These are phyloP conservation scores for Aspergillus costaricaensis DNA, from an alignment of 2,329 filamentous ascomycete genomes.

Conservation along the genomic window DNA sequence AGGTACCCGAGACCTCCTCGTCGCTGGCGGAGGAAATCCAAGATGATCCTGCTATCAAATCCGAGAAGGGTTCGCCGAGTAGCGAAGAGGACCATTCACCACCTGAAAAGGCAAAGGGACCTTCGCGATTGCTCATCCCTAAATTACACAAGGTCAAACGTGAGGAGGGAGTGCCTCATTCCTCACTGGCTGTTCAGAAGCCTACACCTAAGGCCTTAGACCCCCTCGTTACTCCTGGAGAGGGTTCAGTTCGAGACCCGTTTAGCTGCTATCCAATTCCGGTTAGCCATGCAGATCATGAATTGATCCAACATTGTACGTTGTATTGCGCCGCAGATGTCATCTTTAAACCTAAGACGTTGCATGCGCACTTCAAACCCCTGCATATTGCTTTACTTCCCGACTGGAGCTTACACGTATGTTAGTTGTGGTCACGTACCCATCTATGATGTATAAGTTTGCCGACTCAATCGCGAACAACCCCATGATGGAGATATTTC, in stretches of 20 bases:
- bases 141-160: constrained; percentile 17
- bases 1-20: constrained; percentile 13
- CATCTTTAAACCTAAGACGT: not conserved
- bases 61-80: constrained; percentile 7
- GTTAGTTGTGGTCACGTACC: constrained; percentile 35
- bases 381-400: not conserved
- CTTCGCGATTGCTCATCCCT: constrained; percentile 12
- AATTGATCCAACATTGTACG: constrained; percentile 37
- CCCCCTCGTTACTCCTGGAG: constrained; percentile 21
- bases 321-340: constrained; percentile 4
- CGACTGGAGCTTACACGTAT: constrained; percentile 21
- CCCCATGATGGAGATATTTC: constrained; percentile 35
- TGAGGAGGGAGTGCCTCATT: constrained; percentile 10
- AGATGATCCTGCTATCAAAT: constrained; percentile 8
- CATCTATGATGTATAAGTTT: constrained; percentile 41
- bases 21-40: constrained; percentile 13
- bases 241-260: constrained; percentile 26
- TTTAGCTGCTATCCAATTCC: constrained; percentile 33
- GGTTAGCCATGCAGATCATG: constrained; percentile 27
- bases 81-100: constrained; percentile 12
- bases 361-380: not conserved
- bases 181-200: constrained; percentile 3
- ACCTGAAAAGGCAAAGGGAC: constrained; percentile 8
- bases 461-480: constrained; percentile 28
- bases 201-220: constrained; percentile 9